Evolutionary conservation across 2,329 filamentous ascomycete genomes (phyloP).

Genomic region (Pestalotiopsis sp.): DNA sequence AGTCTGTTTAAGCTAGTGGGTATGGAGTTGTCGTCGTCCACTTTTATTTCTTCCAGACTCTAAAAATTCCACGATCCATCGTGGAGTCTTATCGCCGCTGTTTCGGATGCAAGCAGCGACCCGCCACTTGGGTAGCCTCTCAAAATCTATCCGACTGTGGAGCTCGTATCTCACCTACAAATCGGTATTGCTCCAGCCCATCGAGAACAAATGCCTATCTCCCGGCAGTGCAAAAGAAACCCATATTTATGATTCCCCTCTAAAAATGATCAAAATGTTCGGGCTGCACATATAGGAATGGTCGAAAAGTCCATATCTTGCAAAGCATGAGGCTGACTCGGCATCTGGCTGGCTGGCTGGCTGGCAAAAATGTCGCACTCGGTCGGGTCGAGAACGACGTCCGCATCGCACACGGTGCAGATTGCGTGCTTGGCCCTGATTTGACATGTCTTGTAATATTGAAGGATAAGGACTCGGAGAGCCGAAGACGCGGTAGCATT

Average conservation of each 20-base stretch:
- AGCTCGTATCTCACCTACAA: not conserved
- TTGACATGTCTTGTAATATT: not conserved
- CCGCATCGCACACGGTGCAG: not conserved
- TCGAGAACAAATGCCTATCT: not conserved
- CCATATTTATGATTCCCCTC: not conserved
- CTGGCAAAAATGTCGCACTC: not conserved
- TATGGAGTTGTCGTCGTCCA: not conserved
- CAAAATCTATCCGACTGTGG: not conserved
- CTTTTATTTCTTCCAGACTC: not conserved
- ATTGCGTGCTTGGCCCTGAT: not conserved
- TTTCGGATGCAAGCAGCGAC: not conserved
- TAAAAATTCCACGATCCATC: not conserved
- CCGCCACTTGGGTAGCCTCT: not conserved
- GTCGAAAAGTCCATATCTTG: not conserved
- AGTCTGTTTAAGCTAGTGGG: not conserved
- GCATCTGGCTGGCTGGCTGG: not conserved
- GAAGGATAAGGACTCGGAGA: not conserved
- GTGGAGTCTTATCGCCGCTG: slow-evolving; percentile 2
- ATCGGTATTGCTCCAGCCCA: not conserved
- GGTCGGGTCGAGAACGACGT: not conserved
- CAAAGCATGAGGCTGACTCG: not conserved
- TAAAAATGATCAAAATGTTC: not conserved
- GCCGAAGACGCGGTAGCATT: not conserved
- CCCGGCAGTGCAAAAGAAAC: not conserved
- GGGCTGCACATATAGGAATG: not conserved